Base-by-base conservation (phyloP, 2,329 filamentous ascomycete genomes). In the Cytospora mali region DNA sequence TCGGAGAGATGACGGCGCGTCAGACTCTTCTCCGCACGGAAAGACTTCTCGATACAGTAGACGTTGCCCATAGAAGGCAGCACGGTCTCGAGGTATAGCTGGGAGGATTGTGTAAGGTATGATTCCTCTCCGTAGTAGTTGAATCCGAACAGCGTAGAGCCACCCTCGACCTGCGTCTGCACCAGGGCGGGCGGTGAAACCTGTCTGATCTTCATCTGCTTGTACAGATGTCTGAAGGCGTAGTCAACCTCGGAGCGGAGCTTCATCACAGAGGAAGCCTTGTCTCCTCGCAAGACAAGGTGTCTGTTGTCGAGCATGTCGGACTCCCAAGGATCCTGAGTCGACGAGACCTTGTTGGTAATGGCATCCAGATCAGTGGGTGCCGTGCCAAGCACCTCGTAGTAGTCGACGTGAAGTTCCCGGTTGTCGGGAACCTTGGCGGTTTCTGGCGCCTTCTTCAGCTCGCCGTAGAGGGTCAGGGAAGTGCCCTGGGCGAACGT, bases 41-140 rank as follows among this genome's bases (percentile, higher is more conserved):
- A 99, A 2, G 94, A 98, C 77, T 97, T 97, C 77, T 97, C 93
- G 71, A 99, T 94, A 75, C 94, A 98, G 84, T 96, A 99, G 58
- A 97, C 93, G 74, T 97, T 92, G 69, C 95, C 95, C 71, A 98
- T 84, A 57, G 90, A 92, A 13, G 94, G 92, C 33, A 99, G 81
- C 68, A 89, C 92, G 33, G 95, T 99, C 82, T 99, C 95, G 64
- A 99, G 90, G 79, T 99, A 99, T 59, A 99, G 87, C 78, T 99
- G 95, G 35, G 92, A 96, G 4, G 93, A 97, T 79, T 99, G 95
- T 4, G 95, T 98, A 66, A 99, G 87, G 81, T 93, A 99, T 64
- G 95, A 91, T 69, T 89, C 85, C 77, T 97, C 88, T 70, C 85
- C 87, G 64, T 76, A 76, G 69, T 76, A 76, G 53, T 74, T 72